Base-by-base conservation (phyloP, 768 basidiomycete species). In the Naganishia randhawae region DNA sequence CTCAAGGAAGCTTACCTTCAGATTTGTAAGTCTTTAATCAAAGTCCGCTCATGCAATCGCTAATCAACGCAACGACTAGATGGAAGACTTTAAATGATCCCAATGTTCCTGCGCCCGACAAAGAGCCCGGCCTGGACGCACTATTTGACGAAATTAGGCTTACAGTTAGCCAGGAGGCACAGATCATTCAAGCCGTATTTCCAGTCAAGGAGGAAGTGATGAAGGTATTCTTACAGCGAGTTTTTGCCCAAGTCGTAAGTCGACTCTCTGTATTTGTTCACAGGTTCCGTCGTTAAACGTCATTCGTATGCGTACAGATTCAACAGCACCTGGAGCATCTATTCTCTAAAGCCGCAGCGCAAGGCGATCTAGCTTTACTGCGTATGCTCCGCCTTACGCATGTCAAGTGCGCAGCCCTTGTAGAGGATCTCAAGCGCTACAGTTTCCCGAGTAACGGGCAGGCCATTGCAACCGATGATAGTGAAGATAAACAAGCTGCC, bases 111-210 rank as follows among this genome's bases (percentile, higher is more conserved):
- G 83, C 91, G 0, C 94, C 96, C 0, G 88, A 86, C 68, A 84
- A 82, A 29, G 96, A 97, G 77, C 82, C 86, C 33, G 92, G 91
- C 10, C 81, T 98, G 39, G 83, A 84, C 8, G 89, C 88, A 37
- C 81, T 98, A 39, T 91, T 95, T 75, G 82, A 83, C 25, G 93
- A 98, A 78, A 97, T 99, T 66, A 84, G 92, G 48, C 83, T 84
- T 4, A 98, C 95, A 0, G 92, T 97, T 27, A 90, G 89, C 37
- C 93, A 95, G 66, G 96, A 99, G 80, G 89, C 91, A 0, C 92
- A 97, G 76, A 99, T 99, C 63, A 94, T 99, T 32, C 94, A 96
- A 78, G 95, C 93, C 3, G 96, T 99, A 14, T 99, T 99, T 79
- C 96, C 96, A 0, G 92, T 95, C 73, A 95, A 96, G 10, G 86